Percentiles rank a stretch among this genome's conserved stretches.
phyloP scores from a whole-genome alignment of 257 asterid genomes.

The Solanum neorickii region DNA sequence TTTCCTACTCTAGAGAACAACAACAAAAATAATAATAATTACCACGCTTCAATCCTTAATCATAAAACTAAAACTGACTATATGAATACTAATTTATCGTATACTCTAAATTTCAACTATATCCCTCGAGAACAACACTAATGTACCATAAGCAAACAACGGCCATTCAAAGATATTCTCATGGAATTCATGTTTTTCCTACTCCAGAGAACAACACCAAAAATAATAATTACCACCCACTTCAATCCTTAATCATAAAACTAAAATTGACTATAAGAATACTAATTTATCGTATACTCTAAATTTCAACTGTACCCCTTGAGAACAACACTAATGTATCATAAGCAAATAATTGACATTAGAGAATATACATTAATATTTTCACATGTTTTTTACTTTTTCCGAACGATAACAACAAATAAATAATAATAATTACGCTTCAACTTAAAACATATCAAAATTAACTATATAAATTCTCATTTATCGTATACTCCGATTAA shows the following conservation, averaged over 20 bases:
- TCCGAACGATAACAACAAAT: neutral
- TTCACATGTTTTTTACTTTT: neutral
- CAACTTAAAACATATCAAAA: neutral
- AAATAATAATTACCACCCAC: neutral
- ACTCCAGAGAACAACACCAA: no score
- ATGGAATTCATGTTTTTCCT: no score
- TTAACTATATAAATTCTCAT: neutral
- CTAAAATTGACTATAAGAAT: neutral
- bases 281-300: neutral
- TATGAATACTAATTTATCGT: neutral
- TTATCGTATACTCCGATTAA: neutral
- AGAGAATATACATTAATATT: neutral
- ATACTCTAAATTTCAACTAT: neutral
- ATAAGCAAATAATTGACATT: neutral
- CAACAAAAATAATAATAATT: neutral
- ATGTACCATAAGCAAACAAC: neutral
- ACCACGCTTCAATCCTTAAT: neutral
- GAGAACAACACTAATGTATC: neutral
- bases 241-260: neutral
- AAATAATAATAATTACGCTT: neutral
- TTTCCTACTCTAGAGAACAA: no score
- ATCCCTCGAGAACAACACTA: neutral
- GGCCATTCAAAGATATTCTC: no score
- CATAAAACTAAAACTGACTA: neutral
- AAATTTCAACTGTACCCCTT: neutral